A percentile compares a stretch with the other conserved stretches of the same genome.
phyloP scores from a whole-genome alignment of 164 flowering plant genomes.

The Aristolochia californica region DNA sequence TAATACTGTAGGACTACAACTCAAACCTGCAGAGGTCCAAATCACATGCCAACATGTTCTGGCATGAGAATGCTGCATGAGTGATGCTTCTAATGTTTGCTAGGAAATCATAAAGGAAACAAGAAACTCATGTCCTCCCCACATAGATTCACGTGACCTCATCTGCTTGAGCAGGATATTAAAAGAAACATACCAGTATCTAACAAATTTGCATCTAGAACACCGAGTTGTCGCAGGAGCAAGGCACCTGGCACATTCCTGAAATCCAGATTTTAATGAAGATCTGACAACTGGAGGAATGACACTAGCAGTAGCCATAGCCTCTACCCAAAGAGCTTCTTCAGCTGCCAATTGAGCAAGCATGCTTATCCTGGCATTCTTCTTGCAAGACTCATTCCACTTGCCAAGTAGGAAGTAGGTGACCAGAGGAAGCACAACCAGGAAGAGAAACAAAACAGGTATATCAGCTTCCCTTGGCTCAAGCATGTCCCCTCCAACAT shows the following conservation, averaged over 20 bases:
- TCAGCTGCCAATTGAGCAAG: constrained; percentile 68
- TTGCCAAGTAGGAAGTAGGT: constrained; percentile 69
- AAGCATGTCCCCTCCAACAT: constrained; percentile 71
- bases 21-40: no score
- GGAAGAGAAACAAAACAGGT: constrained; percentile 55
- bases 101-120: not conserved
- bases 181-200: constrained; percentile 54
- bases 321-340: constrained; percentile 43
- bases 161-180: not conserved
- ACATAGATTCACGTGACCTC: no score
- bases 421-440: constrained; percentile 75
- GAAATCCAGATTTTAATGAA: constrained; percentile 26
- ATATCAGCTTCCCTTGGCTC: constrained; percentile 84
- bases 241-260: constrained; percentile 68
- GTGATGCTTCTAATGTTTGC: not conserved
- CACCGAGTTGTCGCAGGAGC: constrained; percentile 79
- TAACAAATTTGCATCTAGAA: constrained; percentile 74
- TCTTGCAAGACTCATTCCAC: constrained; percentile 67
- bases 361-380: constrained; percentile 50
- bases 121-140: no score
- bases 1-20: no score
- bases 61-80: no score
- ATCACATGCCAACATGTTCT: no score
- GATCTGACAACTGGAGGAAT: constrained; percentile 20
- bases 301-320: constrained; percentile 34